phyloP scores from a whole-genome alignment of 352 stramenopile species.

The Globisporangium nagaii region DNA sequence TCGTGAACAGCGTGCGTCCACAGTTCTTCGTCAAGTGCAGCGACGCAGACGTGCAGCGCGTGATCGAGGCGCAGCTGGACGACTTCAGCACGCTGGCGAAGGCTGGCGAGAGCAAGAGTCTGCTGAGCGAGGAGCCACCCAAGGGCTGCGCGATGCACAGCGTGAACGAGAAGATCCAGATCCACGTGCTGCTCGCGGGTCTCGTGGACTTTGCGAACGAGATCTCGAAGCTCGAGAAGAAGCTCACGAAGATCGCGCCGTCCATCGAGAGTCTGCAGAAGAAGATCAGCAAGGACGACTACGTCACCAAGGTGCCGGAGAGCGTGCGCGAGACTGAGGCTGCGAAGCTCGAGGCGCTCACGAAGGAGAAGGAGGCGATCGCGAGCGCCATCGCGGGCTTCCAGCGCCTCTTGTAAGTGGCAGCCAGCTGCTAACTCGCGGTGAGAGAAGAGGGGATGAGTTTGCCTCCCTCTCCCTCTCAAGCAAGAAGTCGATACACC shows the following conservation, averaged over 20 bases:
- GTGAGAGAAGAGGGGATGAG: background rate
- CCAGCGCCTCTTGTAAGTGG: slow-evolving; percentile 59
- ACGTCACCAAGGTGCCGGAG: slow-evolving; percentile 73
- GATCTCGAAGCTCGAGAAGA: slow-evolving; percentile 88
- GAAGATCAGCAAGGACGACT: slow-evolving; percentile 80
- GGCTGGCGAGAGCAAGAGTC: slow-evolving; percentile 85
- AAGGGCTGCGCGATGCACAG: slow-evolving; percentile 90
- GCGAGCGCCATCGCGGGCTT: slow-evolving; percentile 72
- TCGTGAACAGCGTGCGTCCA: slow-evolving; percentile 74
- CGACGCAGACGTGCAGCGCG: slow-evolving; percentile 62
- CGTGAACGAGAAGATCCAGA: slow-evolving; percentile 92
- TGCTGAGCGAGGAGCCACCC: slow-evolving; percentile 77
- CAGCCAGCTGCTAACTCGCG: background rate
- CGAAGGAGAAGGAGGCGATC: slow-evolving; percentile 80
- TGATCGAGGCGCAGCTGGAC: slow-evolving; percentile 80
- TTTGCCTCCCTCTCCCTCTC: too few species aligned
- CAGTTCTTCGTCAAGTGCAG: slow-evolving; percentile 89
- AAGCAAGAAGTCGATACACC: too few species aligned
- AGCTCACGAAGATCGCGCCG: slow-evolving; percentile 75
- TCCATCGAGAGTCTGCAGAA: slow-evolving; percentile 69
- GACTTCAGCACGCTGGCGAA: slow-evolving; percentile 96
- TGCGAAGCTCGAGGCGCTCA: slow-evolving; percentile 69
- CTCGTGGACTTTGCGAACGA: slow-evolving; percentile 88
- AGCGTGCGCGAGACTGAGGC: slow-evolving; percentile 73
- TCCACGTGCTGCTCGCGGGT: slow-evolving; percentile 81